These are phyloP conservation scores for Citrus inodora DNA, from an alignment of 345 rosid genomes.

Conservation along the genomic window DNA sequence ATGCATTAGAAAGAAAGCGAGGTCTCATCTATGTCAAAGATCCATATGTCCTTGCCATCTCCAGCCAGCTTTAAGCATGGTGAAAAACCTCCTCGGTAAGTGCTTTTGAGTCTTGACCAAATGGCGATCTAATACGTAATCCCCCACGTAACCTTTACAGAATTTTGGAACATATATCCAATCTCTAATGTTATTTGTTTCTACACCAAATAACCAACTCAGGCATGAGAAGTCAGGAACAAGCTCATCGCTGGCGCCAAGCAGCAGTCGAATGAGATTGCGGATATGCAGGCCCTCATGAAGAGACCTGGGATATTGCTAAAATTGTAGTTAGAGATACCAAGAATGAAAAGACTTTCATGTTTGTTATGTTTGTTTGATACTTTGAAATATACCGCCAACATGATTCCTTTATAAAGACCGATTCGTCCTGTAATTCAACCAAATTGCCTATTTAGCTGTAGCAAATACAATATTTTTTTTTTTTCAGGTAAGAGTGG, in stretches of 20 bases:
- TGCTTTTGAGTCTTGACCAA: conserved; percentile 35
- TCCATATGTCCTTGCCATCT: conserved; percentile 42
- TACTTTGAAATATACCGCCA: background rate
- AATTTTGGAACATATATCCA: conserved; percentile 43
- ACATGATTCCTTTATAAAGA: background rate
- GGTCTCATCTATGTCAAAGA: conserved; percentile 50
- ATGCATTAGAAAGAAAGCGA: conserved; percentile 39
- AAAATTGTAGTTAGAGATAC: no score
- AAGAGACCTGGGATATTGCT: no score
- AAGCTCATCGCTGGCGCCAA: background rate
- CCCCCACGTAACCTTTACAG: conserved; percentile 46
- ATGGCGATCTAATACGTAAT: conserved; percentile 52
- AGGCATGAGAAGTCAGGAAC: background rate
- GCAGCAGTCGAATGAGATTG: no score
- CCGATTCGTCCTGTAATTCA: no score
- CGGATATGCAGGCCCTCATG: no score
- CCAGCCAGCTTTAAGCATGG: conserved; percentile 31
- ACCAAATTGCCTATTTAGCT: no score
- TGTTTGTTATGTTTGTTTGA: background rate
- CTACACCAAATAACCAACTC: conserved; percentile 38
- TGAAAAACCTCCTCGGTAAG: conserved; percentile 30
- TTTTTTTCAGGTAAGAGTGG: no score
- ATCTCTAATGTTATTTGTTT: conserved; percentile 43
- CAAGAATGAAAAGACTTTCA: background rate
- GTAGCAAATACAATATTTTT: no score